A percentile compares a stretch with the other conserved stretches of the same genome.
Evolutionary conservation across 2,329 filamentous ascomycete species (phyloP).

Genomic region (Colletotrichum sp.): DNA sequence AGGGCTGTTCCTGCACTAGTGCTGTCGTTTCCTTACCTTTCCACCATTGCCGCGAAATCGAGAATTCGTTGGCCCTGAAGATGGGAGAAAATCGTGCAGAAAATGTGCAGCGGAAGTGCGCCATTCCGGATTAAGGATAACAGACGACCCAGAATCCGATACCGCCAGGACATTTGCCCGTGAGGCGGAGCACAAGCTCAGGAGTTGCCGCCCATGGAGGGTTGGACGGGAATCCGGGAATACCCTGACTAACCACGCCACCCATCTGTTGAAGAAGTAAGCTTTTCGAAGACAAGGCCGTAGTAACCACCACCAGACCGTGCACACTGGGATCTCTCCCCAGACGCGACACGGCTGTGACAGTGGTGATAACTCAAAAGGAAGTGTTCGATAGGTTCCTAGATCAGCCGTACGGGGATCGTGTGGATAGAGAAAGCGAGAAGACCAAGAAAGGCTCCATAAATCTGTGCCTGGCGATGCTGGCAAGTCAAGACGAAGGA

Average conservation of each 20-base stretch:
- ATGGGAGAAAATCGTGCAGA: neutral
- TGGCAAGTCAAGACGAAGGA: slow-evolving; percentile 1
- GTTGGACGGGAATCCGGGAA: neutral
- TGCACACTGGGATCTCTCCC: neutral
- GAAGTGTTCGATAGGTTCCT: neutral
- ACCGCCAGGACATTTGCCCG: neutral
- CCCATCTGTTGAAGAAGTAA: neutral
- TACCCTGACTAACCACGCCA: neutral
- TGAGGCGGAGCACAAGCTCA: neutral
- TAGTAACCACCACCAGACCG: neutral
- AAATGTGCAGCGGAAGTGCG: neutral
- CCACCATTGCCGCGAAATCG: neutral
- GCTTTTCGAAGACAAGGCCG: neutral
- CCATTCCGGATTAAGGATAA: neutral
- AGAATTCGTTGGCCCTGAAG: neutral
- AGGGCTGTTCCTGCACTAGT: neutral
- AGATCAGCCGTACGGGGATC: neutral
- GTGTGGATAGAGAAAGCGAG: neutral
- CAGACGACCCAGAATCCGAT: neutral
- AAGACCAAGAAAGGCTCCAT: neutral
- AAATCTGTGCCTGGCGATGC: neutral
- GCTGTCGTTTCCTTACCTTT: neutral
- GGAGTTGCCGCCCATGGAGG: neutral
- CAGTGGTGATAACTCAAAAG: slow-evolving; percentile 15
- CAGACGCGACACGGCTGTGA: slow-evolving; percentile 20